Conservation (phyloP, 768 basidiomycete species). For the Rhizopogon sp. region DNA sequence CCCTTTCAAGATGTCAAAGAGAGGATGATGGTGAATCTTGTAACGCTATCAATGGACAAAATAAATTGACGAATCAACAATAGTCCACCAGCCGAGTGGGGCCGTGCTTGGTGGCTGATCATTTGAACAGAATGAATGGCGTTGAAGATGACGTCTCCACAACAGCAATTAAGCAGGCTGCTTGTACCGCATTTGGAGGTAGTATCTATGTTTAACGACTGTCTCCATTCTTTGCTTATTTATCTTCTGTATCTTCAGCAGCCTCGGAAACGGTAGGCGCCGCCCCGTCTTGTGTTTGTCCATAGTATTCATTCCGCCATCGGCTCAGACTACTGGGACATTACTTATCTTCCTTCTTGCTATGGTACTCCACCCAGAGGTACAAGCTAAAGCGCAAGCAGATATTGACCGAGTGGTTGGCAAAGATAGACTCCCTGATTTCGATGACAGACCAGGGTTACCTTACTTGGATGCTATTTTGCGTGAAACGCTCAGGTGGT, state of each 20-base stretch:
- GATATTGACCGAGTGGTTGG: no score
- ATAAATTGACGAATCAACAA: no score
- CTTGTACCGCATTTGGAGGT: slow-evolving; percentile 15
- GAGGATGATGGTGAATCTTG: slow-evolving; percentile 10
- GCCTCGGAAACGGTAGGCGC: slow-evolving; percentile 17
- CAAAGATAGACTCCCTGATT: background rate
- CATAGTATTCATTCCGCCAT: no score
- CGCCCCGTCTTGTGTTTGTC: background rate
- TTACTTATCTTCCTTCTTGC: slow-evolving; percentile 15
- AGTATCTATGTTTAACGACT: slow-evolving; percentile 1
- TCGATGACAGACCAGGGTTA: slow-evolving; percentile 7
- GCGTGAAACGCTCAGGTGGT: slow-evolving; percentile 4
- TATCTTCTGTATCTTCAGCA: slow-evolving; percentile 3
- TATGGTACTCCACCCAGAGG: no score
- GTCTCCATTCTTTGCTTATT: slow-evolving; percentile 4
- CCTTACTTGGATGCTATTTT: slow-evolving; percentile 14
- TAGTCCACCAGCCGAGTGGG: slow-evolving; percentile 13
- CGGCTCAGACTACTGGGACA: slow-evolving; percentile 10
- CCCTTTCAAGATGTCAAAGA: slow-evolving; percentile 18
- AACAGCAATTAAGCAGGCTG: slow-evolving; percentile 15
- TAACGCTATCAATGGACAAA: background rate
- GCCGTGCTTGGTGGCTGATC: slow-evolving; percentile 16
- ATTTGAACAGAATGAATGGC: slow-evolving; percentile 3
- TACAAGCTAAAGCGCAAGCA: no score
- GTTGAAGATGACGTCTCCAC: slow-evolving; percentile 9